Base-by-base conservation (phyloP, 2,329 filamentous ascomycete genomes). In the Fusarium decemcellulare region DNA sequence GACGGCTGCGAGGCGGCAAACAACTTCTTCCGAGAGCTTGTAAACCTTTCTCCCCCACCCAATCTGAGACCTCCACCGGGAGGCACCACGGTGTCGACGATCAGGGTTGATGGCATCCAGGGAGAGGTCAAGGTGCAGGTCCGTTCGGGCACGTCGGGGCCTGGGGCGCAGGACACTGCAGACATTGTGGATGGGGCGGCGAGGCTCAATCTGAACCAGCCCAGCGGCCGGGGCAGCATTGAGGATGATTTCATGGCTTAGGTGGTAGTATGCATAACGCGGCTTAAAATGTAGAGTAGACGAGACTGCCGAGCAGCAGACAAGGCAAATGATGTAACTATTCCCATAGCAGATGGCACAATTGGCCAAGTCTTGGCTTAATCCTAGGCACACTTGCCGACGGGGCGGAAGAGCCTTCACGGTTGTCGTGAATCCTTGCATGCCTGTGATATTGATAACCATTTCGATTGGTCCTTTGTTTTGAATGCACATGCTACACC, bases 1-100 rank as follows among this genome's bases (percentile, higher is more conserved):
- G 91, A 93, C 72, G 92, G 91, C 12, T 93, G 91, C 64, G 87
- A 91, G 34, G 91, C 91, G 60, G 93, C 93, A 15, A 91, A 92
- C 67, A 86, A 88, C 34, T 92, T 92, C 72, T 89, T 95, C 55
- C 86, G 90, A 58, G 88, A 91, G 53, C 85, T 93, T 8, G 85
- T 88, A 40, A 81, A 80, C 69, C 75, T 83, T 64, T 79, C 79
- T 4, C 82, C 83, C 11, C 77, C 76, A 47, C 81, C 81, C 6
- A 81, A 80, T 40, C 71, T 81, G 43, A 76, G 76, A 32, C 79
- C 77, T n/a, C 74, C 76, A 0, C 76, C 78, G 1, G 78, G 77
- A 5, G 78, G 77, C 9, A 76, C 77, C 8, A 78, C 78, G 2
- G 78, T 81, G 18, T 83, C 82, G 43, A 84, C 81, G 34, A 80